phyloP scores from a whole-genome alignment of 2,329 filamentous ascomycete species.

The Aspergillus piperis region DNA sequence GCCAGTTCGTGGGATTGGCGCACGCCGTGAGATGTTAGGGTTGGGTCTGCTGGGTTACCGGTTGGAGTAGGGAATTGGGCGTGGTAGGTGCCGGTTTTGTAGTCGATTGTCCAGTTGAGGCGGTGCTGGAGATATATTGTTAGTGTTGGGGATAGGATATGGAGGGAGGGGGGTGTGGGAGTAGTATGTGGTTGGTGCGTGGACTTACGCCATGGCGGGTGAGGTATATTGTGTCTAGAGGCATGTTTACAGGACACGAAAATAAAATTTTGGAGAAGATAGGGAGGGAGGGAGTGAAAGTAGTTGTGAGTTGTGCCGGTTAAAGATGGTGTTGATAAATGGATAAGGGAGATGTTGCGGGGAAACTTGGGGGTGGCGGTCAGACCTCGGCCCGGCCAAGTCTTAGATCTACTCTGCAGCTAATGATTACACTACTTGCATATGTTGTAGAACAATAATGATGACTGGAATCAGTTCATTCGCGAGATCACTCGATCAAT shows the following conservation, averaged over 20 bases:
- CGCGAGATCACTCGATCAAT: constrained; percentile 20
- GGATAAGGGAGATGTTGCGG: constrained; percentile 18
- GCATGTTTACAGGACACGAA: constrained; percentile 47
- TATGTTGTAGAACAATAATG: background rate
- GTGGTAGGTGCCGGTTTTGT: constrained; percentile 74
- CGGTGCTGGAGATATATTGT: constrained; percentile 84
- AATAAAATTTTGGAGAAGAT: background rate
- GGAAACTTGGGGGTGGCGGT: constrained; percentile 12
- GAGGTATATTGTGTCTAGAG: constrained; percentile 71
- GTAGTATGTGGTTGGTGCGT: background rate
- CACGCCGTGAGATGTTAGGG: constrained; percentile 83
- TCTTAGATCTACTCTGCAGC: background rate
- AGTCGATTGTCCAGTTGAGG: constrained; percentile 84
- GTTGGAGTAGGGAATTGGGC: constrained; percentile 77
- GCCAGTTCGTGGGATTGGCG: constrained; percentile 79
- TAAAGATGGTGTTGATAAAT: background rate
- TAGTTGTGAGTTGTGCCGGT: background rate
- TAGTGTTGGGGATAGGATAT: background rate
- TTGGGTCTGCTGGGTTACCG: constrained; percentile 82
- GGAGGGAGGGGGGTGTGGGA: background rate
- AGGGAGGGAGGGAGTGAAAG: background rate
- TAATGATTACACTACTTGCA: background rate
- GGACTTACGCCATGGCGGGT: constrained; percentile 71
- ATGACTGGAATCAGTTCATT: constrained; percentile 11
- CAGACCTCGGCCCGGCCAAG: constrained; percentile 11